A percentile compares a stretch with the other conserved stretches of the same genome.
These are phyloP conservation scores for Colletotrichum tanaceti DNA, from an alignment of 2,329 filamentous ascomycete genomes.

Conservation along the genomic window DNA sequence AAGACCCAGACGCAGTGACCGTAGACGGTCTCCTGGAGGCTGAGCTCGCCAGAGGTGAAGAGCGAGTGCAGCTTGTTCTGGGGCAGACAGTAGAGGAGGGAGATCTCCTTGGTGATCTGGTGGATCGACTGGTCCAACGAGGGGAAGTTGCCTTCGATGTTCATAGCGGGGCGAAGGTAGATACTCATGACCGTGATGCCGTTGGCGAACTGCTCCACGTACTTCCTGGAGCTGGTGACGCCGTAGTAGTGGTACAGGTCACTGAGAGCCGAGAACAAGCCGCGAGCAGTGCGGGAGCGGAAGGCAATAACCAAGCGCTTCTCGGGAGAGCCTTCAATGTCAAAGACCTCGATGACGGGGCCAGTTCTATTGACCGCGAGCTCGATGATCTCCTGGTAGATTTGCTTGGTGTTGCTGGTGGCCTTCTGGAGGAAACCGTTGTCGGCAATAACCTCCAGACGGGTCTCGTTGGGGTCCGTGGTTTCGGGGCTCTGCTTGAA, in stretches of 20 bases:
- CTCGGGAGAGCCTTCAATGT: conserved; percentile 90
- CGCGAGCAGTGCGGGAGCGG: conserved; percentile 89
- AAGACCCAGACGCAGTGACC: conserved; percentile 98
- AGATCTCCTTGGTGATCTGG: conserved; percentile 99
- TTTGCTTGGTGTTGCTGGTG: conserved; percentile 92
- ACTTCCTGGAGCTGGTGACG: conserved; percentile 94
- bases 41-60: conserved; percentile 87
- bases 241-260: conserved; percentile 99
- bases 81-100: conserved; percentile 95
- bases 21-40: conserved; percentile 96
- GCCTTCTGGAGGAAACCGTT: conserved; percentile 95
- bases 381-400: conserved; percentile 94
- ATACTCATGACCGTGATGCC: conserved; percentile 97
- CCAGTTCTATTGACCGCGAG: conserved; percentile 86
- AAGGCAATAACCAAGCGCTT: conserved; percentile 96
- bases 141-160: conserved; percentile 70
- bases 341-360: conserved; percentile 97
- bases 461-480: conserved; percentile 82
- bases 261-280: conserved; percentile 93
- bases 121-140: conserved; percentile 95
- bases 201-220: conserved; percentile 98
- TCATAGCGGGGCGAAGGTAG: conserved; percentile 82
- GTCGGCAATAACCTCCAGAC: conserved; percentile 91
- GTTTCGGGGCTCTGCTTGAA: conserved; percentile 81
- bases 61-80: conserved; percentile 95